phyloP scores from a whole-genome alignment of 2,329 filamentous ascomycete species.

The Escovopsis sp. region DNA sequence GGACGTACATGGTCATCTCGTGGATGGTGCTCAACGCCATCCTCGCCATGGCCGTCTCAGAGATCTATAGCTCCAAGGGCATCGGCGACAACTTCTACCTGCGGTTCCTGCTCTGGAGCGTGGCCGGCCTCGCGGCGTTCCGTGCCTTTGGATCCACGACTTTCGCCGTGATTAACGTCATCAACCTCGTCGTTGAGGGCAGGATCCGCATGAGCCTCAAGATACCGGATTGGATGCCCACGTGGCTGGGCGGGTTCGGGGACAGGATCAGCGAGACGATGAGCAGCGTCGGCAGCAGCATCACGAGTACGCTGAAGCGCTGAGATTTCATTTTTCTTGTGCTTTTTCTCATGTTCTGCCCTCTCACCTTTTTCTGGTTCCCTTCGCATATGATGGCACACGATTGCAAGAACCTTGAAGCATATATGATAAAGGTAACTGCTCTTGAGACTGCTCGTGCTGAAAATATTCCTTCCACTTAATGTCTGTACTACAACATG shows the following conservation, averaged over 20 bases:
- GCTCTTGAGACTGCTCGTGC: no score
- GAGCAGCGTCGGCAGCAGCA: constrained; percentile 32
- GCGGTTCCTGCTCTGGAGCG: constrained; percentile 82
- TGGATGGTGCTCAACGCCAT: constrained; percentile 92
- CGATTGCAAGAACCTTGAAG: constrained; percentile 1
- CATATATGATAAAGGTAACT: no score
- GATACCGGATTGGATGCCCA: constrained; percentile 32
- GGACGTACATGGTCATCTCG: constrained; percentile 92
- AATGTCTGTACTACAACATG: background rate
- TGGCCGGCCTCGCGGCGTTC: constrained; percentile 76
- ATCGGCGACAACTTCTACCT: constrained; percentile 81
- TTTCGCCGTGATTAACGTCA: constrained; percentile 68
- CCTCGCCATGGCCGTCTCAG: constrained; percentile 82
- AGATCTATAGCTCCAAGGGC: constrained; percentile 59
- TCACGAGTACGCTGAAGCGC: constrained; percentile 25
- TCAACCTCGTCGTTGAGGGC: constrained; percentile 79
- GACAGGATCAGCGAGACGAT: constrained; percentile 31
- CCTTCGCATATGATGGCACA: no score
- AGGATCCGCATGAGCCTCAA: constrained; percentile 48
- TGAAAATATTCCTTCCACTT: constrained; percentile 10
- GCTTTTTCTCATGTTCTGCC: background rate
- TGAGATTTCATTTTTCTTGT: constrained; percentile 2
- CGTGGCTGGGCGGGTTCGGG: constrained; percentile 29
- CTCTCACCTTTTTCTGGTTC: constrained; percentile 1
- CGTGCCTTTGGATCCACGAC: constrained; percentile 67